Evolutionary conservation across 805 yeast species (phyloP), one percentile per base, ranked within the genome.

Genomic region (Wickerhamomyces alni): DNA sequence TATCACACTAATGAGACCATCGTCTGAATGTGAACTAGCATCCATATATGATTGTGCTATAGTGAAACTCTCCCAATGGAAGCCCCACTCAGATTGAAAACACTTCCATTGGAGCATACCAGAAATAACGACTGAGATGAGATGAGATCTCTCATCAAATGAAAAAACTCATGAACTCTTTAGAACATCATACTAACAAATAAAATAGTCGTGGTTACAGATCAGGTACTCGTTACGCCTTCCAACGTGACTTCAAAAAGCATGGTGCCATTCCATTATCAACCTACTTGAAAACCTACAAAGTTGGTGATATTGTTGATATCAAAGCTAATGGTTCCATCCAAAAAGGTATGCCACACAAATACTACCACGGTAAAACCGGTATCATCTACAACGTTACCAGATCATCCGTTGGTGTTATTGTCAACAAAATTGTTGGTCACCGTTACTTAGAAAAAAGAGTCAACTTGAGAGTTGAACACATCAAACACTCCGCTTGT

Each of bases 271-370:
- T 88, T 67, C 81, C 95, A 57, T 76, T 93, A 80, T 86, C 97
- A 59, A 86, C 95, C 69, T 93, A 91, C 93, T 75, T 93, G 79
- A 88, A 87, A 84, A 75, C 80, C 69, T 93, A 93, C 95, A 88
- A 81, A 75, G 97, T 93, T 64, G 99, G 99, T 67, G 99, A 93
- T 74, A 91, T 93, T 63, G 99, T 93, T 66, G 99, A 93, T 75
- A 89, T 93, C 80, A 91, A 87, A 78, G 99, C 94, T 72, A 93
- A 93, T 72, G 96, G 96, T 81, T 80, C 99, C 59, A 79, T 89
- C 80, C 98, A 93, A 72, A 89, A 91, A 84, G 97, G 98, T 87
- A 87, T 93, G 96, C 99, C 99, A 72, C 96, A 87, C 88, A 93
- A 93, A 80, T 89, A 79, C 85, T 93, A 93, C 96, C 97, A 93